These are phyloP conservation scores for Cytospora piceicola DNA, from an alignment of 2,329 filamentous ascomycete genomes.

Conservation along the genomic window DNA sequence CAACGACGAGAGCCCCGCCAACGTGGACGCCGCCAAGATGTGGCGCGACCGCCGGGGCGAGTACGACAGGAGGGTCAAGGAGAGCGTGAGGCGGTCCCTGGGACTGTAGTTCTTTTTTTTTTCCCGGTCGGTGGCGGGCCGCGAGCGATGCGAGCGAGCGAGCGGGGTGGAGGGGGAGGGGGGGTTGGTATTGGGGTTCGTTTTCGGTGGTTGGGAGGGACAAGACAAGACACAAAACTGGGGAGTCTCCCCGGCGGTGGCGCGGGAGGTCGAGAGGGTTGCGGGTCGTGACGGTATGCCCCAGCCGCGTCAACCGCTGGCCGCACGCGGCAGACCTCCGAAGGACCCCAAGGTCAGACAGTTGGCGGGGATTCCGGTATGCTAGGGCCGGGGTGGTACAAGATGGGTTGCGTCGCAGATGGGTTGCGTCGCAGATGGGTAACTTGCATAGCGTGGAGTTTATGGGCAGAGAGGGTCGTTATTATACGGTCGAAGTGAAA, in stretches of 20 bases:
- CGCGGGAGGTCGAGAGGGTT: not conserved
- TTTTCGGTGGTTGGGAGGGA: too few relatives aligned
- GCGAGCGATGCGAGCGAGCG: too few relatives aligned
- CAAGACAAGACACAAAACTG: too few relatives aligned
- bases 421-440: not conserved
- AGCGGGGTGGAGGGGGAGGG: too few relatives aligned
- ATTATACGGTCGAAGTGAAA: not conserved
- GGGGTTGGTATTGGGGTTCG: too few relatives aligned
- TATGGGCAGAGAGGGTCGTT: not conserved
- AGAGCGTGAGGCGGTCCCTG: conserved; percentile 77
- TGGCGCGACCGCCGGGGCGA: conserved; percentile 84
- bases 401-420: not conserved
- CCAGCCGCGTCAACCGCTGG: not conserved
- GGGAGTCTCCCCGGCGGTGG: not conserved
- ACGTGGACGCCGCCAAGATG: conserved; percentile 95
- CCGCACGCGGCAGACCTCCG: not conserved
- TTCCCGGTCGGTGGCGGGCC: too few relatives aligned
- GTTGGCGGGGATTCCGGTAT: not conserved
- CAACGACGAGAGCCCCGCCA: conserved; percentile 95
- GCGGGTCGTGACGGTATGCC: not conserved
- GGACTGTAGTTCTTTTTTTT: too few relatives aligned
- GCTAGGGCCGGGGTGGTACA: not conserved
- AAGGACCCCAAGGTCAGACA: not conserved
- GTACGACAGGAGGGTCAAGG: conserved; percentile 85
- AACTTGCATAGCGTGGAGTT: conserved; percentile 21